phyloP scores from a whole-genome alignment of 1,284 basidiomycete genomes.

The Fomitopsis betulina region DNA sequence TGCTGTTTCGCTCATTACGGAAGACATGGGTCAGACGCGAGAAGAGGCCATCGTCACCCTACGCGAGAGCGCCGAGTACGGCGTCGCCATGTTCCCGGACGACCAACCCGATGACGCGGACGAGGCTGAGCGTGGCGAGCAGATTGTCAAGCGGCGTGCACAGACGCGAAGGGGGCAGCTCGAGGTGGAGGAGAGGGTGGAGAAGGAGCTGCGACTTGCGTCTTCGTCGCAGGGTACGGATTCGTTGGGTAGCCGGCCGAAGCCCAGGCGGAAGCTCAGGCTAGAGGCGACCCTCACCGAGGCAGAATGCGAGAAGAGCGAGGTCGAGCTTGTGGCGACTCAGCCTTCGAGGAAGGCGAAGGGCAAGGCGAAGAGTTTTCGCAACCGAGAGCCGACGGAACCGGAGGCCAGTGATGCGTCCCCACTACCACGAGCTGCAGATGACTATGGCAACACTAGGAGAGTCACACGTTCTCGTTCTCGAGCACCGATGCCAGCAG shows the following conservation, averaged over 20 bases:
- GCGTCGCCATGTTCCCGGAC: constrained; percentile 74
- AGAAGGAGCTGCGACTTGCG: constrained; percentile 13
- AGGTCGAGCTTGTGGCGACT: background rate
- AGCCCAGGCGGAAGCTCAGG: background rate
- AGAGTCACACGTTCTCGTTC: background rate
- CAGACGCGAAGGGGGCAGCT: constrained; percentile 55
- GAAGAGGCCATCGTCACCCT: constrained; percentile 54
- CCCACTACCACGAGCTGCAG: background rate
- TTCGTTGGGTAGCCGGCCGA: background rate
- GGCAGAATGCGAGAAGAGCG: background rate
- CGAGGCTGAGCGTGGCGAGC: constrained; percentile 27
- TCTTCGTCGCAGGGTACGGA: background rate
- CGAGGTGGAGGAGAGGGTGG: constrained; percentile 46
- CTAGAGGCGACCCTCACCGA: background rate
- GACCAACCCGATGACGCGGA: constrained; percentile 36
- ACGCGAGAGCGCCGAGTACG: constrained; percentile 69
- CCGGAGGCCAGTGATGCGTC: background rate
- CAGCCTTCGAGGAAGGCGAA: background rate
- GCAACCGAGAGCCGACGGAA: background rate
- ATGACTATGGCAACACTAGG: background rate
- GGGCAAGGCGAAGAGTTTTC: background rate
- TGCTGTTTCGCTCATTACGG: constrained; percentile 64
- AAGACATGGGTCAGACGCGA: constrained; percentile 49
- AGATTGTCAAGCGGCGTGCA: constrained; percentile 65
- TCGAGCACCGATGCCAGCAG: background rate